phyloP scores from a whole-genome alignment of 2,329 filamentous ascomycete genomes.

The Cytospora leucostoma region DNA sequence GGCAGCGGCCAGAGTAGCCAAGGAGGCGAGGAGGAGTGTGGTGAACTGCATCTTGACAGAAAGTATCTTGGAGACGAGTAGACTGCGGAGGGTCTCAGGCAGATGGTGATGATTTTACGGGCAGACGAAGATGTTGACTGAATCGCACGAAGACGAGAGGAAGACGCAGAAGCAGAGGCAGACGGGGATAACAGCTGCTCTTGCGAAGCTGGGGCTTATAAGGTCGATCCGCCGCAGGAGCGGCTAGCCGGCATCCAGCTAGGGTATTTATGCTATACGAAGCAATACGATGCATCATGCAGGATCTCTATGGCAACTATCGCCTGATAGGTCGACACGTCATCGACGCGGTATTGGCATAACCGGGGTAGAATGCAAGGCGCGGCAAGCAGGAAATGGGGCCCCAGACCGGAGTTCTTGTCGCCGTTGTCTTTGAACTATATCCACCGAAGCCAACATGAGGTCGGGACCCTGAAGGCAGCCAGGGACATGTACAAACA shows the following conservation, averaged over 20 bases:
- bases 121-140: background rate
- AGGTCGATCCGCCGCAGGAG: background rate
- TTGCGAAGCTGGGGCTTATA: conserved; percentile 8
- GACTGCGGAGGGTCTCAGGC: background rate
- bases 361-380: conserved; percentile 9
- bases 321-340: conserved; percentile 20
- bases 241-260: conserved; percentile 8
- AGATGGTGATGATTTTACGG: background rate
- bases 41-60: conserved; percentile 17
- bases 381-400: conserved; percentile 10
- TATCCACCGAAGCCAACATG: background rate
- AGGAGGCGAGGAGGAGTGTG: conserved; percentile 11
- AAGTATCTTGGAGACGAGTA: background rate
- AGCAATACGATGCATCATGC: conserved; percentile 15
- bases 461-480: background rate
- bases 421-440: background rate
- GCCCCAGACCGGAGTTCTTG: background rate
- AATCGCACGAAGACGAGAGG: background rate
- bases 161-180: background rate
- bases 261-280: conserved; percentile 1
- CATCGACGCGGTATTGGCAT: conserved; percentile 15
- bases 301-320: conserved; percentile 4
- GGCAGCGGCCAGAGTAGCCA: conserved; percentile 9
- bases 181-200: background rate
- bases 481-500: background rate